Evolutionary conservation across 1,139 yeast species (phyloP).

Genomic region (Zygosaccharomyces pseudobailii): DNA sequence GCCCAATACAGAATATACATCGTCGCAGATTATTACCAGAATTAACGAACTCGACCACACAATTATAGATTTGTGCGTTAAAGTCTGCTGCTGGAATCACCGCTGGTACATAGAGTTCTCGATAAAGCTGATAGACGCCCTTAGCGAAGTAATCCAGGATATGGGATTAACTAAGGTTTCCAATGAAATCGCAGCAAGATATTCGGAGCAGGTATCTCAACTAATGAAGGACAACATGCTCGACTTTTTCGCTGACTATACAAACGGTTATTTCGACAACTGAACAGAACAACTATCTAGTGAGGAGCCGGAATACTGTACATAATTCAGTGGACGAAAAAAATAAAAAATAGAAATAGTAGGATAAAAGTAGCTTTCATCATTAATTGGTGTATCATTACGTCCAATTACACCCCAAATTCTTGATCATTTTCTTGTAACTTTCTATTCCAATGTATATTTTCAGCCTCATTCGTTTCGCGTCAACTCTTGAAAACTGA

Average conservation of each 20-base stretch:
- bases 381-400: background rate
- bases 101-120: slow-evolving; percentile 95
- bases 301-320: background rate
- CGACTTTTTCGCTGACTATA: slow-evolving; percentile 25
- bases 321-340: background rate
- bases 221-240: slow-evolving; percentile 35
- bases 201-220: slow-evolving; percentile 41
- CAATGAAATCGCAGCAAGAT: slow-evolving; percentile 70
- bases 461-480: slow-evolving; percentile 3
- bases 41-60: slow-evolving; percentile 51
- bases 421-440: background rate
- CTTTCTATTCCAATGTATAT: background rate
- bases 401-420: background rate
- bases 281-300: background rate
- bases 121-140: slow-evolving; percentile 52
- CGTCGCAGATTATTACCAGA: slow-evolving; percentile 39
- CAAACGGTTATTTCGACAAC: slow-evolving; percentile 29
- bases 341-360: background rate
- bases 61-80: slow-evolving; percentile 67
- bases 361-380: background rate
- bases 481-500: background rate
- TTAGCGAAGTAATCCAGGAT: slow-evolving; percentile 60
- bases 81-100: slow-evolving; percentile 88
- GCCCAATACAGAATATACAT: slow-evolving; percentile 26
- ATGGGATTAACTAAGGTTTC: slow-evolving; percentile 76